Conservation (phyloP, 2,329 filamentous ascomycete species). For the Aspergillus sp. region DNA sequence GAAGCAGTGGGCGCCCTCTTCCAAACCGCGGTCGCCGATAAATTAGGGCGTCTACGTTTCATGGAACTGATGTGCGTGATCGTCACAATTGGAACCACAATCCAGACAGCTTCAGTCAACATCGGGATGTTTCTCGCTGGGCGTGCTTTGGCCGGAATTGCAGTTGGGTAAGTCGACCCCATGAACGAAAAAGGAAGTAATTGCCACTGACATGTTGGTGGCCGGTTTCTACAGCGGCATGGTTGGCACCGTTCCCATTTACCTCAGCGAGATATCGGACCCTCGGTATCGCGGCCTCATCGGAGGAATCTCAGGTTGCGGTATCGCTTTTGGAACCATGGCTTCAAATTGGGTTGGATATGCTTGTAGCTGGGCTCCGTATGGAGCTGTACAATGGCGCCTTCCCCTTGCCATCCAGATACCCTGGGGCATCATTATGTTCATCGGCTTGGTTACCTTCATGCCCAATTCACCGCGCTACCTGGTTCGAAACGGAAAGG, state of each 20-base stretch:
- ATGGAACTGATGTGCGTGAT: slow-evolving; percentile 56
- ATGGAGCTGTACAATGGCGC: slow-evolving; percentile 56
- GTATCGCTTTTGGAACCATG: slow-evolving; percentile 58
- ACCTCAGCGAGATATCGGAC: slow-evolving; percentile 55
- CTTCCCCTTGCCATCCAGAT: slow-evolving; percentile 57
- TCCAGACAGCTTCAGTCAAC: slow-evolving; percentile 57
- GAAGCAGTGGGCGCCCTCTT: slow-evolving; percentile 56
- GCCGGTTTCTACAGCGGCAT: slow-evolving; percentile 38
- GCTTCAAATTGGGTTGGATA: slow-evolving; percentile 59
- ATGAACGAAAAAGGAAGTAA: neutral
- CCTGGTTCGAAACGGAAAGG: slow-evolving; percentile 51
- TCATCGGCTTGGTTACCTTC: slow-evolving; percentile 54
- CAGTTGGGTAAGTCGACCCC: slow-evolving; percentile 41
- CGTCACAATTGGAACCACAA: slow-evolving; percentile 54
- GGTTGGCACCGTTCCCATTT: slow-evolving; percentile 55
- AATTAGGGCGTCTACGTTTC: slow-evolving; percentile 54
- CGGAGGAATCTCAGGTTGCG: slow-evolving; percentile 54
- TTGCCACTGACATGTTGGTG: neutral
- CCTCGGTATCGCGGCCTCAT: slow-evolving; percentile 53
- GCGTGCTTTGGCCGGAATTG: slow-evolving; percentile 48
- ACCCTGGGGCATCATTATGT: slow-evolving; percentile 57
- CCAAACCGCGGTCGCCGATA: slow-evolving; percentile 56
- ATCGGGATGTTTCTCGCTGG: slow-evolving; percentile 57
- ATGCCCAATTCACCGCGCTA: slow-evolving; percentile 59
- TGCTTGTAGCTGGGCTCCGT: slow-evolving; percentile 54